Evolutionary conservation across 352 stramenopile species (phyloP).

Genomic region (Phytophthora cactorum): DNA sequence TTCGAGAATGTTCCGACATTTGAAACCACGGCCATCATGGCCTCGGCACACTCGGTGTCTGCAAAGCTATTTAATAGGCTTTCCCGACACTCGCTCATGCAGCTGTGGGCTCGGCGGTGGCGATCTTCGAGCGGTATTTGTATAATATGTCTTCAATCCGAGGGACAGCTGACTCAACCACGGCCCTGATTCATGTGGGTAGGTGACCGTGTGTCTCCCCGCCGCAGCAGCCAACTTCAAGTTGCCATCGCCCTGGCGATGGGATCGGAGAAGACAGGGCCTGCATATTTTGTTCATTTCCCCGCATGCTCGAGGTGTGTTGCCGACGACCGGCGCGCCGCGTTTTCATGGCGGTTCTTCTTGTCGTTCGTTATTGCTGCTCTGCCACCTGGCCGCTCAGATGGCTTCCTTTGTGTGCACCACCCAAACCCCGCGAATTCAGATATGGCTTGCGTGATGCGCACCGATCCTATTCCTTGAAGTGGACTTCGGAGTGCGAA

Average conservation of each 20-base stretch:
- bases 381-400: slow-evolving; percentile 19
- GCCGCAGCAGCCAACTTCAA: slow-evolving; percentile 24
- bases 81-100: slow-evolving; percentile 23
- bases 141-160: slow-evolving; percentile 6
- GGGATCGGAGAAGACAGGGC: neutral
- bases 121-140: slow-evolving; percentile 10
- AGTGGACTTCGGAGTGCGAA: slow-evolving; percentile 5
- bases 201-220: slow-evolving; percentile 9
- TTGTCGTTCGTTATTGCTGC: slow-evolving; percentile 21
- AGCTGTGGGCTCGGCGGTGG: slow-evolving; percentile 24
- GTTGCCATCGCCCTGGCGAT: neutral
- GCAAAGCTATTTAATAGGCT: slow-evolving; percentile 7
- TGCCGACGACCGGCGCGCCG: neutral
- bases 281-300: neutral
- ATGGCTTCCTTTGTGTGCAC: slow-evolving; percentile 36
- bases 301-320: neutral
- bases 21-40: slow-evolving; percentile 6
- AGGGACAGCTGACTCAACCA: slow-evolving; percentile 28
- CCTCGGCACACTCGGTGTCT: neutral
- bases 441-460: slow-evolving; percentile 38
- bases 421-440: slow-evolving; percentile 16
- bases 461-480: slow-evolving; percentile 28
- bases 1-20: slow-evolving; percentile 43
- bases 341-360: slow-evolving; percentile 4
- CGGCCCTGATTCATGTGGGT: slow-evolving; percentile 30